A percentile compares a stretch with the other conserved stretches of the same genome.
These are phyloP conservation scores for Leccinum variabile DNA, from an alignment of 1,284 basidiomycete species.

Conservation along the genomic window DNA sequence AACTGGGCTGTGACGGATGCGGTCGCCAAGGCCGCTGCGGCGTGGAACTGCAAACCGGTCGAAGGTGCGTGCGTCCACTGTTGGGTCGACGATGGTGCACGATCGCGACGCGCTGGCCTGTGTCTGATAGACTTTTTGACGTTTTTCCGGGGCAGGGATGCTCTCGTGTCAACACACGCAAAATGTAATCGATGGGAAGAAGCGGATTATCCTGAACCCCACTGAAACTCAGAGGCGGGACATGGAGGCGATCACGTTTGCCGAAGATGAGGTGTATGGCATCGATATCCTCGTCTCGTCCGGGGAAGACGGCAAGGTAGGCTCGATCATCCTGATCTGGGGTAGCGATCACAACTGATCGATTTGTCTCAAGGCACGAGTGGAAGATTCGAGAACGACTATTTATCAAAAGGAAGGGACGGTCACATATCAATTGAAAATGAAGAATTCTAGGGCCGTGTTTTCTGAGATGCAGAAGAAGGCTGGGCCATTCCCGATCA, in stretches of 20 bases:
- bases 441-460: conserved; percentile 93
- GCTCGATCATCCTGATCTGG: conserved; percentile 10
- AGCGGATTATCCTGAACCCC: conserved; percentile 91
- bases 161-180: conserved; percentile 89
- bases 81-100: background rate
- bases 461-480: conserved; percentile 98
- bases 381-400: conserved; percentile 87
- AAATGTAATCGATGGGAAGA: conserved; percentile 96
- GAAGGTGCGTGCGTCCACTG: conserved; percentile 63
- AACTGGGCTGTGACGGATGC: conserved; percentile 95
- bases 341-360: conserved; percentile 4
- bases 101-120: background rate
- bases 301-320: conserved; percentile 84
- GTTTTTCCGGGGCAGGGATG: conserved; percentile 58
- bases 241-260: conserved; percentile 81
- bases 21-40: conserved; percentile 70
- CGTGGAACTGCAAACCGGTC: conserved; percentile 85
- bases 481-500: conserved; percentile 97
- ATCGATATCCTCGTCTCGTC: conserved; percentile 93
- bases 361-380: conserved; percentile 58
- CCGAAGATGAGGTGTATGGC: conserved; percentile 95
- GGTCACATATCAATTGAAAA: conserved; percentile 94
- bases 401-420: conserved; percentile 90
- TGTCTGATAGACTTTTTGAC: background rate
- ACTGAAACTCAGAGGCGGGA: conserved; percentile 81